phyloP scores from a whole-genome alignment of 108 stramenopile genomes.

The Stephanodiscus triporus region DNA sequence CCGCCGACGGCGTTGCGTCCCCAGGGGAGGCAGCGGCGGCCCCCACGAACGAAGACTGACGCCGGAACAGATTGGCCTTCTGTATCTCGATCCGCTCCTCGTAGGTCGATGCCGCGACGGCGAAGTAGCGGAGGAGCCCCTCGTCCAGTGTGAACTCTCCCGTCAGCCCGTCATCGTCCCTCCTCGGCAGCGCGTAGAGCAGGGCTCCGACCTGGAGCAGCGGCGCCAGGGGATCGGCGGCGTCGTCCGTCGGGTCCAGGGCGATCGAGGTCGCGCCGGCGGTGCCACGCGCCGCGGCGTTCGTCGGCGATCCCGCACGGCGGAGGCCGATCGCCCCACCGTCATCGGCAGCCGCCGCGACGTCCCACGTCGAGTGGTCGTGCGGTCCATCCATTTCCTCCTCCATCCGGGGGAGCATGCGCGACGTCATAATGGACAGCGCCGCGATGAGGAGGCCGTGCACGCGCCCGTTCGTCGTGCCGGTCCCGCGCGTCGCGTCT shows the following conservation, averaged over 20 bases:
- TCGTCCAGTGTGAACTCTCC: slow-evolving; percentile 48
- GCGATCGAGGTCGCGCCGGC: not conserved
- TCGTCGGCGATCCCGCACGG: not conserved
- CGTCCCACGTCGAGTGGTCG: not conserved
- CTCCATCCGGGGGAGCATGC: slow-evolving; percentile 32
- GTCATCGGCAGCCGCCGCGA: not conserved
- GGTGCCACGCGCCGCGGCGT: not conserved
- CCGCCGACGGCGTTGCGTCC: not conserved
- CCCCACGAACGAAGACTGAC: not conserved
- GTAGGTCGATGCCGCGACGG: slow-evolving; percentile 67
- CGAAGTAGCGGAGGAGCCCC: slow-evolving; percentile 61
- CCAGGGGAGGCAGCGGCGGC: slow-evolving; percentile 1
- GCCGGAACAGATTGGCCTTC: slow-evolving; percentile 51
- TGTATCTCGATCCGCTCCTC: slow-evolving; percentile 81
- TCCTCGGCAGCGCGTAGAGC: slow-evolving; percentile 42
- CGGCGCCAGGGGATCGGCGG: slow-evolving; percentile 14
- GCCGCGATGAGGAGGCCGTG: slow-evolving; percentile 65
- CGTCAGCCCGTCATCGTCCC: slow-evolving; percentile 3
- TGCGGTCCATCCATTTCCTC: slow-evolving; percentile 35
- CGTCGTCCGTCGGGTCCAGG: slow-evolving; percentile 5
- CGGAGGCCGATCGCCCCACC: not conserved
- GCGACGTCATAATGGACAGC: slow-evolving; percentile 53
- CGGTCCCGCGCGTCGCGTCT: slow-evolving; percentile 9
- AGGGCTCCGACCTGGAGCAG: slow-evolving; percentile 64
- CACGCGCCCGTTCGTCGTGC: slow-evolving; percentile 19